A percentile compares a stretch with the other conserved stretches of the same genome.
These are phyloP conservation scores for Saccharomycopsis sp. DNA, from an alignment of 805 yeast genomes.

Conservation along the genomic window DNA sequence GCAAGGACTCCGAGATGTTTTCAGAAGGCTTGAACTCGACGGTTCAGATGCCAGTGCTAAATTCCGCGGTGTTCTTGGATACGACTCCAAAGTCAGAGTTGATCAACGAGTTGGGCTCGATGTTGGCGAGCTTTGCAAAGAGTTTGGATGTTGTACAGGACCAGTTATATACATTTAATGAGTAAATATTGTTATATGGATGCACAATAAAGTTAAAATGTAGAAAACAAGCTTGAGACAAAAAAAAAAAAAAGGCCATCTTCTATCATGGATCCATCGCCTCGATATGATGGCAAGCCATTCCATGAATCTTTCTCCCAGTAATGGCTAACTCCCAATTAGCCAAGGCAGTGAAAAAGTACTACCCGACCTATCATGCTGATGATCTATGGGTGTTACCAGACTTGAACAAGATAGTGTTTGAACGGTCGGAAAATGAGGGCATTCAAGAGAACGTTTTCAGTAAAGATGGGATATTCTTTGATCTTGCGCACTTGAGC, in stretches of 20 bases:
- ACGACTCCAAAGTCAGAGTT: conserved; percentile 28
- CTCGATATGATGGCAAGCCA: neutral
- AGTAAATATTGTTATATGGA: conserved; percentile 9
- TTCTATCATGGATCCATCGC: neutral
- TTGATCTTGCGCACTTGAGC: too few species aligned
- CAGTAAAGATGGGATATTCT: too few species aligned
- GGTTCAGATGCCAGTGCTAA: conserved; percentile 26
- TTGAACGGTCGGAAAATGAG: neutral
- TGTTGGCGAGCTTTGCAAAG: conserved; percentile 26
- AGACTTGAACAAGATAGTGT: neutral
- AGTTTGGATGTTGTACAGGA: conserved; percentile 21
- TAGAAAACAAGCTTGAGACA: neutral
- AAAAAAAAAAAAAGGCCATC: neutral
- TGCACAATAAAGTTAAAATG: neutral
- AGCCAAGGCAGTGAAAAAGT: too few species aligned
- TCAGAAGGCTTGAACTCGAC: neutral
- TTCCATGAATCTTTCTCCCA: neutral
- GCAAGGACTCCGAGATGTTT: too few species aligned
- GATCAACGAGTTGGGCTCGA: conserved; percentile 26
- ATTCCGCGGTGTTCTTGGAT: conserved; percentile 30
- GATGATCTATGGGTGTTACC: too few species aligned
- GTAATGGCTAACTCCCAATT: neutral
- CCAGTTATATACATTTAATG: conserved; percentile 16
- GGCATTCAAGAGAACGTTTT: neutral
- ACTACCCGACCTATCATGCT: too few species aligned